Evolutionary conservation across 1,284 basidiomycete genomes (phyloP).

Genomic region (Ganoderma sinense): DNA sequence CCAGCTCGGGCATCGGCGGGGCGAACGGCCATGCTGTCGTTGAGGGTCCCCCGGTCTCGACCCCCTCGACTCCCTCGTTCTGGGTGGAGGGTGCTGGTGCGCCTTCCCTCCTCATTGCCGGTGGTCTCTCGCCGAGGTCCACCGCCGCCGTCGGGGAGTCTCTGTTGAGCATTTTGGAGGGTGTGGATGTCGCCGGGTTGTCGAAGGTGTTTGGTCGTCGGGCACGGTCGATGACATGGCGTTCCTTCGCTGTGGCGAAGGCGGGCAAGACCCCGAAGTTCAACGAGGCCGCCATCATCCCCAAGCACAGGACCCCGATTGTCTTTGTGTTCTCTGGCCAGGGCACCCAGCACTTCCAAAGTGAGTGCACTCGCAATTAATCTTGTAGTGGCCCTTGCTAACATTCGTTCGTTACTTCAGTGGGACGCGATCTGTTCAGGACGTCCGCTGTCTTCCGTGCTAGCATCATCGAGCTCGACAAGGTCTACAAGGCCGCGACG

Average conservation of each 20-base stretch:
- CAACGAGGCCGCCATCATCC: constrained; percentile 34
- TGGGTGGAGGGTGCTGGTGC: constrained; percentile 1
- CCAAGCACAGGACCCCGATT: constrained; percentile 38
- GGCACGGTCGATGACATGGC: constrained; percentile 45
- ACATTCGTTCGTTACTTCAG: constrained; percentile 31
- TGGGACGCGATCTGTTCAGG: constrained; percentile 50
- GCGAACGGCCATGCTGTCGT: constrained; percentile 49
- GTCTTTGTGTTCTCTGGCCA: constrained; percentile 51
- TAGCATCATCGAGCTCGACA: constrained; percentile 45
- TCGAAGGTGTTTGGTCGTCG: constrained; percentile 38
- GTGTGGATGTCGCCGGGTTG: constrained; percentile 13
- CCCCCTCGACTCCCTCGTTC: neutral
- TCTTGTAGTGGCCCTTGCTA: neutral
- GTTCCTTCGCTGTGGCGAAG: constrained; percentile 33
- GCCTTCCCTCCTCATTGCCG: constrained; percentile 42
- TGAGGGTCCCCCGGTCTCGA: constrained; percentile 39
- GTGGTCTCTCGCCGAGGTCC: constrained; percentile 41
- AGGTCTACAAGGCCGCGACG: constrained; percentile 35
- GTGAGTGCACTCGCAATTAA: constrained; percentile 29
- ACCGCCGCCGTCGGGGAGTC: constrained; percentile 28
- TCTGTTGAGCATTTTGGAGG: constrained; percentile 2
- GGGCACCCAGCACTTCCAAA: constrained; percentile 48
- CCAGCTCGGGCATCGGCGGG: constrained; percentile 54
- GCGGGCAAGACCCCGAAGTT: constrained; percentile 21
- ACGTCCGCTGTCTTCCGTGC: constrained; percentile 43